phyloP scores from a whole-genome alignment of 306 rosid genomes.

The Hylodesmum podocarpum region DNA sequence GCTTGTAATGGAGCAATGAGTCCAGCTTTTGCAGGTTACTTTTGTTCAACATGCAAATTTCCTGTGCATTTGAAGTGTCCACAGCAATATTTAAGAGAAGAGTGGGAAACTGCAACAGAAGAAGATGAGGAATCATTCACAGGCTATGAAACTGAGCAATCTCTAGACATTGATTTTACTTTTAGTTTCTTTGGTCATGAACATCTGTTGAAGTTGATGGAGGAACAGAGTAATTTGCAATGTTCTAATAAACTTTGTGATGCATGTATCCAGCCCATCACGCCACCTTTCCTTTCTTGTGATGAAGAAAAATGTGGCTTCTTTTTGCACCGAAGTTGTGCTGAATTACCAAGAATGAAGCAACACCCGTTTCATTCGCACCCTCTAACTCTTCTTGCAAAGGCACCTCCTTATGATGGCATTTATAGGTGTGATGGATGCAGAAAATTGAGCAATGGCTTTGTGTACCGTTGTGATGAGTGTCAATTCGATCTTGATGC shows the following conservation, averaged over 20 bases:
- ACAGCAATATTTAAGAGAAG: not conserved
- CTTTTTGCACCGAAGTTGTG: conserved; percentile 4
- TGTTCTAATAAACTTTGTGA: not conserved
- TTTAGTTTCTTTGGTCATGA: not conserved
- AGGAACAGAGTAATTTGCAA: not conserved
- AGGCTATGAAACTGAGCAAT: not conserved
- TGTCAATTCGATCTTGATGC: conserved; percentile 15
- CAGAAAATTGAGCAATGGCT: not conserved
- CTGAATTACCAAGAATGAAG: not conserved
- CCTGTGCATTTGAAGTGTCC: conserved; percentile 6
- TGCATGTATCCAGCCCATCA: not conserved
- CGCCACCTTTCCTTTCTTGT: not conserved
- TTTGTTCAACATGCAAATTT: not conserved
- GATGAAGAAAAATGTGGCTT: not conserved
- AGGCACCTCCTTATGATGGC: conserved; percentile 2
- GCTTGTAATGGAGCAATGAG: not conserved
- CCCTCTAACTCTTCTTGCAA: not conserved
- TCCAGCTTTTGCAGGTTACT: not conserved
- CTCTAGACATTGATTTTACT: not conserved
- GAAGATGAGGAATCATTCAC: not conserved
- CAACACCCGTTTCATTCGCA: not conserved
- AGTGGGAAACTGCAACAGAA: not conserved
- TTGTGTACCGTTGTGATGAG: conserved; percentile 1
- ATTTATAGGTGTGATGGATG: conserved; percentile 2
- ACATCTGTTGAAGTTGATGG: not conserved